Conservation (phyloP, 495 filamentous ascomycete genomes). For the Trichoderma reesei region DNA sequence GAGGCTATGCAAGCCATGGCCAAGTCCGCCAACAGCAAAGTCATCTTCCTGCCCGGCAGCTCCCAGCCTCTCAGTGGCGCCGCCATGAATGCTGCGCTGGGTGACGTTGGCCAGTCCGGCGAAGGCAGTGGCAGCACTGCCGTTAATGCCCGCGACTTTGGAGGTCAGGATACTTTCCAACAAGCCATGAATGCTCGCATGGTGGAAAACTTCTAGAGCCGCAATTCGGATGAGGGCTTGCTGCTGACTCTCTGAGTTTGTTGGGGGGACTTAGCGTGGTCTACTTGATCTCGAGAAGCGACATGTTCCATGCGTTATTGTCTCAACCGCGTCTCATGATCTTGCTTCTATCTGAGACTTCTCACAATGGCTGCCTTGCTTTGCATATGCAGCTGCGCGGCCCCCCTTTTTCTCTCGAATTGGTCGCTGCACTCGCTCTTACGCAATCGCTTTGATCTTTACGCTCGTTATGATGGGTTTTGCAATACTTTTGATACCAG, state of each 20-base stretch:
- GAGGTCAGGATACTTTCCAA: slow-evolving; percentile 49
- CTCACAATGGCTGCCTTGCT: neutral
- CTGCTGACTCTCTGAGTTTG: neutral
- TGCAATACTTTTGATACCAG: neutral
- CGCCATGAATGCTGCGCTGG: slow-evolving; percentile 16
- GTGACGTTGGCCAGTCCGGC: slow-evolving; percentile 24
- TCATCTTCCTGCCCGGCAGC: slow-evolving; percentile 79
- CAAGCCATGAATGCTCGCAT: slow-evolving; percentile 75
- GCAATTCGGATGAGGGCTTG: neutral
- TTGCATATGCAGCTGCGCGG: neutral
- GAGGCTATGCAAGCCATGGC: slow-evolving; percentile 99
- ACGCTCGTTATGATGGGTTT: slow-evolving; percentile 2
- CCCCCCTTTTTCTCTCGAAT: neutral
- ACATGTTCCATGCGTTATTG: neutral
- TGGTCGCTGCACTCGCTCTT: neutral
- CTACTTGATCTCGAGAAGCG: slow-evolving; percentile 6
- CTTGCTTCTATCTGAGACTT: neutral
- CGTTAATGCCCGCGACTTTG: slow-evolving; percentile 30
- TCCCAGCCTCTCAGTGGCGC: slow-evolving; percentile 52
- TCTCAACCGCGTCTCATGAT: neutral
- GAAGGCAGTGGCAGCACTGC: slow-evolving; percentile 13
- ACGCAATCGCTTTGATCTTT: neutral
- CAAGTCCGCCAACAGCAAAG: slow-evolving; percentile 89
- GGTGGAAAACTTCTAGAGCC: slow-evolving; percentile 72
- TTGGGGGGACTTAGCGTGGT: slow-evolving; percentile 6